Percentiles rank a stretch among this genome's conserved stretches.
Conservation (phyloP, 2,329 filamentous ascomycete species). For the Aspergillus puulaauensis region DNA sequence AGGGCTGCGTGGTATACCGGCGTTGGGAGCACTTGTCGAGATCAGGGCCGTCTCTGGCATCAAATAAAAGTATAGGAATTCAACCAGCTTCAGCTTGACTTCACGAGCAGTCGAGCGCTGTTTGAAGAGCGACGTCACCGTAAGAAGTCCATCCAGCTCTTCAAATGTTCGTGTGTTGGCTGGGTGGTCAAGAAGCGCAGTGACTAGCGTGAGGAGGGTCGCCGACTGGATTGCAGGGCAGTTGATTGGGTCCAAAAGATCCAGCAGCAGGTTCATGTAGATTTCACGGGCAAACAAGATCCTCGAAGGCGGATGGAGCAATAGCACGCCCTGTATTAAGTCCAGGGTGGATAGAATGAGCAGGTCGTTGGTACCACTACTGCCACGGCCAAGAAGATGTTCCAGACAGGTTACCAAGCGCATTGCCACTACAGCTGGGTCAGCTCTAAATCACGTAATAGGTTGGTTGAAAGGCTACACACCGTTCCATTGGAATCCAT, state of each 20-base stretch:
- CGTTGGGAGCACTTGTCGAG: constrained; percentile 33
- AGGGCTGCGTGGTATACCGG: constrained; percentile 62
- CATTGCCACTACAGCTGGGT: constrained; percentile 63
- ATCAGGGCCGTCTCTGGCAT: constrained; percentile 75
- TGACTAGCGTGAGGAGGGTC: constrained; percentile 85
- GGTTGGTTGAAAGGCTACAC: constrained; percentile 17
- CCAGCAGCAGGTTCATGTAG: constrained; percentile 94
- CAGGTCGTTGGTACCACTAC: constrained; percentile 79
- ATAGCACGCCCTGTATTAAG: constrained; percentile 80
- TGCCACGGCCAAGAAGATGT: constrained; percentile 77
- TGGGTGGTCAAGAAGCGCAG: constrained; percentile 81
- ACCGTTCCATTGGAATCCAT: constrained; percentile 96
- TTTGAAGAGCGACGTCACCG: constrained; percentile 90
- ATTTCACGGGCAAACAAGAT: constrained; percentile 82
- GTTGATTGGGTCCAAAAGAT: constrained; percentile 89
- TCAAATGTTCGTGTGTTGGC: constrained; percentile 91
- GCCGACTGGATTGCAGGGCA: constrained; percentile 89
- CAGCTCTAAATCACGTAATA: background rate
- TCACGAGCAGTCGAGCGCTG: constrained; percentile 79
- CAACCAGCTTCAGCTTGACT: constrained; percentile 93
- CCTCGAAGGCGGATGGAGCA: constrained; percentile 88
- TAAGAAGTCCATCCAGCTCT: constrained; percentile 83
- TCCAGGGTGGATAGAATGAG: constrained; percentile 86
- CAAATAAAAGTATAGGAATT: constrained; percentile 97
- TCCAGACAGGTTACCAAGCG: constrained; percentile 84